A percentile compares a stretch with the other conserved stretches of the same genome.
phyloP scores from a whole-genome alignment of 805 yeast species.

The Hanseniaspora jakobsenii region DNA sequence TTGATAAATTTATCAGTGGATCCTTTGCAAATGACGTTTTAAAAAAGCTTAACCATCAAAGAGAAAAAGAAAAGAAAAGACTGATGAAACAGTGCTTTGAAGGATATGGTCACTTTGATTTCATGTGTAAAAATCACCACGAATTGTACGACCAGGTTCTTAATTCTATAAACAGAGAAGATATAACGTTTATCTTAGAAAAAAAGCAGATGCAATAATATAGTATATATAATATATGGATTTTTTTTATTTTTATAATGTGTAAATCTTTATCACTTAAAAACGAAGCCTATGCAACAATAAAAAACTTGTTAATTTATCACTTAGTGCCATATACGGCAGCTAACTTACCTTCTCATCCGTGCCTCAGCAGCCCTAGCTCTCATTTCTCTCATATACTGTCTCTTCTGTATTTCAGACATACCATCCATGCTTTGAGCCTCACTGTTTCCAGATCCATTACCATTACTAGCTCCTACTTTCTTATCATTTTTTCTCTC shows the following conservation, averaged over 20 bases:
- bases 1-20: slow-evolving; percentile 34
- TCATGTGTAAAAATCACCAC: slow-evolving; percentile 22
- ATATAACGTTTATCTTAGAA: slow-evolving; percentile 13
- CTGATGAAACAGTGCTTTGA: slow-evolving; percentile 47
- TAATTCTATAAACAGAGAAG: neutral
- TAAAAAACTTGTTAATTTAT: too few relatives aligned
- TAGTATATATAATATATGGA: slow-evolving; percentile 18
- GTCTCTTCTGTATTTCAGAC: slow-evolving; percentile 59
- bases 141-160: slow-evolving; percentile 13
- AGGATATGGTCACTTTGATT: slow-evolving; percentile 54
- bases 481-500: slow-evolving; percentile 22
- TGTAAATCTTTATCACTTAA: too few relatives aligned
- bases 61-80: slow-evolving; percentile 27
- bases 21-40: slow-evolving; percentile 29
- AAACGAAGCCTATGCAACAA: too few relatives aligned
- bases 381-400: slow-evolving; percentile 82
- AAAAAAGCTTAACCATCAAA: slow-evolving; percentile 19
- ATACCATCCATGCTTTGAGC: slow-evolving; percentile 46
- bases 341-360: slow-evolving; percentile 30
- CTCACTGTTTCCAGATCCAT: slow-evolving; percentile 22
- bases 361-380: slow-evolving; percentile 96
- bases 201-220: slow-evolving; percentile 25
- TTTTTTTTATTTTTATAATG: too few relatives aligned
- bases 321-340: too few relatives aligned
- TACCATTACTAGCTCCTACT: slow-evolving; percentile 19